Conservation (phyloP, 2,329 filamentous ascomycete genomes). For the Monosporascus cannonballus region DNA sequence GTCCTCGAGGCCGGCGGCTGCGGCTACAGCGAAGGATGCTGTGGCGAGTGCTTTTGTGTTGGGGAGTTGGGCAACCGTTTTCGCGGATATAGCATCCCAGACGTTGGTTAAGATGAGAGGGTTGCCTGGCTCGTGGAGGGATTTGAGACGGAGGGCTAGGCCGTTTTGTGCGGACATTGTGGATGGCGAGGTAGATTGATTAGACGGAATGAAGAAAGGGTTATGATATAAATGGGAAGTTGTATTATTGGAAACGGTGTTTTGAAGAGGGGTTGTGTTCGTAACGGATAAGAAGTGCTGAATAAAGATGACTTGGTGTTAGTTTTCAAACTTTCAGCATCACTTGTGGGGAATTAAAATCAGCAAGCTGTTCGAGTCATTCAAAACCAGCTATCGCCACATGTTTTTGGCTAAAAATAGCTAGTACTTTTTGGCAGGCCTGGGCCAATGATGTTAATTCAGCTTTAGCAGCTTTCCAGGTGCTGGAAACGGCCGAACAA, state of each 20-base stretch:
- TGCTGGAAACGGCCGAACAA: no score
- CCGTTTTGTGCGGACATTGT: not conserved
- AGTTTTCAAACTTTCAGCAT: no score
- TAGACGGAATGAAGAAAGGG: not conserved
- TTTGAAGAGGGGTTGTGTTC: no score
- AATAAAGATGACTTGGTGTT: no score
- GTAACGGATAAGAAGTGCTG: no score
- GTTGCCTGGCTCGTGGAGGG: constrained; percentile 18
- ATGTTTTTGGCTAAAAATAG: no score
- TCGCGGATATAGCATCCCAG: constrained; percentile 38
- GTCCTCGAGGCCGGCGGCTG: constrained; percentile 29
- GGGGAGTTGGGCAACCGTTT: constrained; percentile 28
- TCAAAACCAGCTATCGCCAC: no score
- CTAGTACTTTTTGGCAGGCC: no score
- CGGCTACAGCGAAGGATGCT: constrained; percentile 35
- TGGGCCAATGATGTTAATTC: no score
- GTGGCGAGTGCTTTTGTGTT: constrained; percentile 32
- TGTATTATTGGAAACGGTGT: not conserved
- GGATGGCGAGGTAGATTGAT: not conserved
- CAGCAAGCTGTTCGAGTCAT: no score
- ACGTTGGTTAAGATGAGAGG: constrained; percentile 44
- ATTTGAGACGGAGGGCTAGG: not conserved
- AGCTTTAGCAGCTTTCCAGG: no score
- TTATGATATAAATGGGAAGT: not conserved
- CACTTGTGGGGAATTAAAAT: no score